Evolutionary conservation across 768 basidiomycete genomes (phyloP).

Genomic region (Rhodotorula taiwanensis): DNA sequence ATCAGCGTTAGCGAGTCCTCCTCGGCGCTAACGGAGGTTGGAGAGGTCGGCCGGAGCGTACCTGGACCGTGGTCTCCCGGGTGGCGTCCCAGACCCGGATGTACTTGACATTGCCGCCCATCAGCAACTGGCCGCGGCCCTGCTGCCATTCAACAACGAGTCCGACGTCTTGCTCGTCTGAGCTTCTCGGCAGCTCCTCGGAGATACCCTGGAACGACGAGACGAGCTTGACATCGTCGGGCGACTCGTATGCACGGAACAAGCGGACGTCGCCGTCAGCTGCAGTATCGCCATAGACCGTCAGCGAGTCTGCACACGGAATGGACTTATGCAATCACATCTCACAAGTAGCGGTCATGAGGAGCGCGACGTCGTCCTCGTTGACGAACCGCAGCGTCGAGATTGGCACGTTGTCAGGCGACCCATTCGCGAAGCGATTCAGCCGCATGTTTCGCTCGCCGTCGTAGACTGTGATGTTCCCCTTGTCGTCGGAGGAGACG

Average conservation of each 20-base stretch:
- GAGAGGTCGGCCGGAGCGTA: conserved; percentile 45
- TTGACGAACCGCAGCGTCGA: conserved; percentile 89
- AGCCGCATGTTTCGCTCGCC: conserved; percentile 76
- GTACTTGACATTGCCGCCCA: conserved; percentile 81
- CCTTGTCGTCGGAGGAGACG: conserved; percentile 73
- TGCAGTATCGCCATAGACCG: conserved; percentile 43
- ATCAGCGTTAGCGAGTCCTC: not conserved
- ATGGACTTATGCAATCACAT: conserved; percentile 49
- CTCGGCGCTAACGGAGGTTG: not conserved
- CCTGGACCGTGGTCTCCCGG: conserved; percentile 69
- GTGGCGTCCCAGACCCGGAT: conserved; percentile 94
- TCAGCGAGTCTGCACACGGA: not conserved
- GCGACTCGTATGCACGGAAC: conserved; percentile 83
- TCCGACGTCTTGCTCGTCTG: conserved; percentile 66
- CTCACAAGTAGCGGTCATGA: conserved; percentile 78
- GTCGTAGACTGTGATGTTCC: conserved; percentile 91
- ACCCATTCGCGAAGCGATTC: conserved; percentile 81
- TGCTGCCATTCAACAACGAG: conserved; percentile 93
- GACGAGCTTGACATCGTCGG: conserved; percentile 74
- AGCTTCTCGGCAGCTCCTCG: conserved; percentile 59
- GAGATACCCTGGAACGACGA: conserved; percentile 84
- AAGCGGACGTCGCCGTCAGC: conserved; percentile 88
- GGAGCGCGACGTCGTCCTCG: conserved; percentile 85
- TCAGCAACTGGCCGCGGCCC: conserved; percentile 70
- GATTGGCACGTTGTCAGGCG: conserved; percentile 57